phyloP scores from a whole-genome alignment of 257 asterid genomes.

The Lycium barbarum region DNA sequence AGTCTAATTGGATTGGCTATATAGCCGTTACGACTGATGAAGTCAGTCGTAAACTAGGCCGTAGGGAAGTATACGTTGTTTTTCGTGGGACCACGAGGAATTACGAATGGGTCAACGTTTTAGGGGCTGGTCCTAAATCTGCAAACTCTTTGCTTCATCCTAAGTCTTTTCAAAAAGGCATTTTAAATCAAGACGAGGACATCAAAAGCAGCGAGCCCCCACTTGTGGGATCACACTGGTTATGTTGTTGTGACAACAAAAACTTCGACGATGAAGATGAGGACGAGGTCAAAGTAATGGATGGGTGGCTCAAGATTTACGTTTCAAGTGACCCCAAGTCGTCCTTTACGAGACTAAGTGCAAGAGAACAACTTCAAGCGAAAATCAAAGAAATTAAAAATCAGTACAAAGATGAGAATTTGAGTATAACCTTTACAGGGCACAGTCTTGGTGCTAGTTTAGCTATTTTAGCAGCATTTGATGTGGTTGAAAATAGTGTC shows the following conservation, averaged over 20 bases:
- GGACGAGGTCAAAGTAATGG: slow-evolving; percentile 59
- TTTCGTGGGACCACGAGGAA: slow-evolving; percentile 79
- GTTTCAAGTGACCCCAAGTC: slow-evolving; percentile 67
- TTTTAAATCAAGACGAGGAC: neutral
- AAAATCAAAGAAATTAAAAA: slow-evolving; percentile 45
- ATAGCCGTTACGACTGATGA: slow-evolving; percentile 66
- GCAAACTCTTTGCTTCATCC: slow-evolving; percentile 48
- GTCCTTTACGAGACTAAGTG: slow-evolving; percentile 70
- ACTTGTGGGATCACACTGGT: too few species aligned
- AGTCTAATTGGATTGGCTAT: slow-evolving; percentile 91
- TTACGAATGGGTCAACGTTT: slow-evolving; percentile 77
- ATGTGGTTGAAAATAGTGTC: slow-evolving; percentile 73
- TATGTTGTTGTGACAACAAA: neutral
- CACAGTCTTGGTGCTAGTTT: slow-evolving; percentile 78
- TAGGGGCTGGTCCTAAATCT: slow-evolving; percentile 51
- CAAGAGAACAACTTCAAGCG: slow-evolving; percentile 60
- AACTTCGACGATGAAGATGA: slow-evolving; percentile 40
- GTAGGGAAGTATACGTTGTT: slow-evolving; percentile 73
- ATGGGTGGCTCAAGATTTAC: slow-evolving; percentile 78
- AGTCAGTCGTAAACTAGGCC: slow-evolving; percentile 54
- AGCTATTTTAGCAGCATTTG: slow-evolving; percentile 70
- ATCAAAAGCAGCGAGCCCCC: neutral
- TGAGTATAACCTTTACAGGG: slow-evolving; percentile 75
- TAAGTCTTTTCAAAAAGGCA: slow-evolving; percentile 24
- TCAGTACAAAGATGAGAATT: slow-evolving; percentile 52